Evolutionary conservation across 2,329 filamentous ascomycete genomes (phyloP).

Genomic region (Malbranchea zuffiana): DNA sequence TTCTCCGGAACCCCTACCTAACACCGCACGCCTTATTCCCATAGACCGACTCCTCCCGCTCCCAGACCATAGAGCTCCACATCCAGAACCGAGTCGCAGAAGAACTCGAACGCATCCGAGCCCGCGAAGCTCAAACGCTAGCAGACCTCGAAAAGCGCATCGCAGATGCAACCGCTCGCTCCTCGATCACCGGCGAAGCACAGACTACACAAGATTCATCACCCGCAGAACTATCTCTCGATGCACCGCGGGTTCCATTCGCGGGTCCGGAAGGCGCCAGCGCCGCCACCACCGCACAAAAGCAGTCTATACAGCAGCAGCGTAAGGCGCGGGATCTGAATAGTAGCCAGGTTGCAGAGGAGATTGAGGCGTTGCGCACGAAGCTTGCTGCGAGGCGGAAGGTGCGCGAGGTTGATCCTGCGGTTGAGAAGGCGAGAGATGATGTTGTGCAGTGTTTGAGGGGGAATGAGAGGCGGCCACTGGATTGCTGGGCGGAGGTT

Average conservation of each 20-base stretch:
- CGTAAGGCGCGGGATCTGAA: slow-evolving; percentile 26
- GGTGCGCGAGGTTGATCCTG: slow-evolving; percentile 54
- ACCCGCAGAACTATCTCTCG: slow-evolving; percentile 21
- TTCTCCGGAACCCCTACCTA: slow-evolving; percentile 5
- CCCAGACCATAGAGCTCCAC: slow-evolving; percentile 71
- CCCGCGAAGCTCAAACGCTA: slow-evolving; percentile 58
- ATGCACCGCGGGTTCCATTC: slow-evolving; percentile 35
- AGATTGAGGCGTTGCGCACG: slow-evolving; percentile 46
- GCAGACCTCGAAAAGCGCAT: slow-evolving; percentile 56
- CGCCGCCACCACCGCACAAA: slow-evolving; percentile 14
- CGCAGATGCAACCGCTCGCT: slow-evolving; percentile 24
- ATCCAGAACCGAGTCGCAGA: slow-evolving; percentile 76
- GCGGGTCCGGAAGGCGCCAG: slow-evolving; percentile 20
- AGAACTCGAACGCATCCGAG: slow-evolving; percentile 71
- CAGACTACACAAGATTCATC: slow-evolving; percentile 17
- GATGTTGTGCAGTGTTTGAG: slow-evolving; percentile 71
- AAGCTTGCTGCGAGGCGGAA: slow-evolving; percentile 53
- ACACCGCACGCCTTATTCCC: neutral
- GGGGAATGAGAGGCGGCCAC: slow-evolving; percentile 71
- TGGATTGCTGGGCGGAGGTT: slow-evolving; percentile 93
- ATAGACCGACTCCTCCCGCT: slow-evolving; percentile 80
- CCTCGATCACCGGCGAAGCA: slow-evolving; percentile 31
- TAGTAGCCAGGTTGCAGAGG: slow-evolving; percentile 43
- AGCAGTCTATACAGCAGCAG: too few species aligned
- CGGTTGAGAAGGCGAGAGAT: slow-evolving; percentile 62